phyloP scores from a whole-genome alignment of 2,329 filamentous ascomycete species.

The Alternaria angustiovoidea region DNA sequence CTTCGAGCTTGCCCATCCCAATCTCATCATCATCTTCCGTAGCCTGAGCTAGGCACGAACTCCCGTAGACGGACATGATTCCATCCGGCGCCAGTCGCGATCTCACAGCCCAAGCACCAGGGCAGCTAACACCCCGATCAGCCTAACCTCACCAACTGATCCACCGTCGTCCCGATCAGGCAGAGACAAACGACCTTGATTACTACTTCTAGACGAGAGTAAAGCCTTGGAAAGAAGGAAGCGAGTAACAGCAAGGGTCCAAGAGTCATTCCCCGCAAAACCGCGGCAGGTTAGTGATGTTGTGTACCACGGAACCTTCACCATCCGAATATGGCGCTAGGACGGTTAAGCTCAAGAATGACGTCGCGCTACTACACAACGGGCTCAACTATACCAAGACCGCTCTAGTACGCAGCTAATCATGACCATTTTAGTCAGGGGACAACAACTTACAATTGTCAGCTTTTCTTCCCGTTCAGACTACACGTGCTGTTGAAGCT shows the following conservation, averaged over 20 bases:
- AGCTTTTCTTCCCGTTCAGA: not conserved
- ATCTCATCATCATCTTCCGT: slow-evolving; percentile 1
- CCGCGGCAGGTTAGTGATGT: slow-evolving; percentile 4
- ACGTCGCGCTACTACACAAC: slow-evolving; percentile 3
- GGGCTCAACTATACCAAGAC: not conserved
- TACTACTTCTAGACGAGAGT: not conserved
- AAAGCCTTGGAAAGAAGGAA: not conserved
- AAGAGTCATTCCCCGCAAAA: slow-evolving; percentile 1
- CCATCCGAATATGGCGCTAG: slow-evolving; percentile 6
- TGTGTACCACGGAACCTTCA: slow-evolving; percentile 10
- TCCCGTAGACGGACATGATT: slow-evolving; percentile 5
- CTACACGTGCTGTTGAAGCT: not conserved
- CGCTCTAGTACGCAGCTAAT: not conserved
- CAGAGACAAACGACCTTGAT: not conserved
- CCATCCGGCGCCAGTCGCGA: slow-evolving; percentile 1
- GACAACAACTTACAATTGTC: slow-evolving; percentile 3
- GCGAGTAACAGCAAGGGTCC: not conserved
- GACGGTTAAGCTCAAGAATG: slow-evolving; percentile 7
- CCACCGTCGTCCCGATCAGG: not conserved
- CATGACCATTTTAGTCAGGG: slow-evolving; percentile 2
- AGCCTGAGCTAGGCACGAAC: not conserved
- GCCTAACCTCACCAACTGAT: slow-evolving; percentile 1
- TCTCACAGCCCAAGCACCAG: slow-evolving; percentile 2
- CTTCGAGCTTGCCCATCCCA: not conserved
- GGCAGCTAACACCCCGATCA: not conserved